Evolutionary conservation across 1,139 yeast genomes (phyloP), one percentile per base, ranked within the genome.

Genomic region (Candida sanyaensis): DNA sequence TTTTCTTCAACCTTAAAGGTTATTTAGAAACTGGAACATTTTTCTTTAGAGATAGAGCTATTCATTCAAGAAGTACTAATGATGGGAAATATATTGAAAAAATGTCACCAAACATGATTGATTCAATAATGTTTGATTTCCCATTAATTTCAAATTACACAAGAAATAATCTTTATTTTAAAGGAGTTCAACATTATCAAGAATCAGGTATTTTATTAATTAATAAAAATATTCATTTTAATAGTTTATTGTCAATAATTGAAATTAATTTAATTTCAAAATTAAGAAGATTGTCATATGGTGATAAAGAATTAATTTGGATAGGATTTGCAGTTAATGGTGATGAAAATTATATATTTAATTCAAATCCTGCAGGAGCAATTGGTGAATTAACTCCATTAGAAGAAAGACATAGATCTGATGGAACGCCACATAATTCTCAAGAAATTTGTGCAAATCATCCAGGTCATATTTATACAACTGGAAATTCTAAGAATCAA

Each of bases 281-380:
- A 3, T 61, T 76, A 21, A 62, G 59, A 39, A 57, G 68, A 30
- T 66, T 79, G 52, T 64, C 78, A 2, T 77, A 79, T 60, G 89
- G 89, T 17, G 90, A 84, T 55, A 84, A 84, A 55, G 90, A 84
- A 59, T 64, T 83, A 17, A 78, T 83, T 51, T 83, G 88, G 88
- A 60, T 84, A 32, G 80, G 84, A 8, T 78, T 79, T 54, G 73
- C 78, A 13, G 56, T 79, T 3, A 65, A 73, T 48, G 89, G 88
- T 3, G 75, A 80, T 51, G 81, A 78, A 50, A 58, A 65, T n/a
- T 79, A 78, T 55, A 62, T 66, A 28, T 80, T 81, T 58, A 81
- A 81, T 57, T 57, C 64, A 33, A 67, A 77, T 56, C 72, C 72
- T 48, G 80, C 81, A 11, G 84, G 80, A 8, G 71, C 84, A 0